Evolutionary conservation across 352 stramenopile species (phyloP), one percentile per base, ranked within the genome.

Genomic region (Phytophthora sansomeana): DNA sequence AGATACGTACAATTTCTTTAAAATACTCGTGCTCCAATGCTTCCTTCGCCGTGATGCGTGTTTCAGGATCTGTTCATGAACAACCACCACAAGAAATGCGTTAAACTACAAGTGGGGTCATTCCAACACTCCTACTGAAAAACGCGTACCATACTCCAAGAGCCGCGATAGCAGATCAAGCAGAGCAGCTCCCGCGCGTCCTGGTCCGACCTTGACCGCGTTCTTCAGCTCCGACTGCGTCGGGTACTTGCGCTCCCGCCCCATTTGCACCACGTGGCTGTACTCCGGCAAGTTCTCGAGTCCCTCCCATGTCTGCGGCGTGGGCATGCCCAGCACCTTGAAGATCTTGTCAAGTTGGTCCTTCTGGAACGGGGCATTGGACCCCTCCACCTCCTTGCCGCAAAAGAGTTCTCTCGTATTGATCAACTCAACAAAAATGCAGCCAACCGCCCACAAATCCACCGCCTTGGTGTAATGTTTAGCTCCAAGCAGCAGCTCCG

Each of bases 391-490:
- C 57, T 97, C 90, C 17, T 97, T 95, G 5, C 90, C 90, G 41
- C 83, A 91, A 59, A 97, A 97, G 16, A 97, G 67, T 52, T 96
- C 90, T 17, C 89, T 75, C 16, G 85, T 84, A 61, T 96, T 96
- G 26, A 96, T 87, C 43, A 96, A 77, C 77, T 99, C 96, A 4
- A 87, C 97, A 36, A 99, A 96, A 72, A 99, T 98, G 63, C 96
- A 99, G 14, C 97, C 97, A 0, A 97, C 90, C 7, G 92, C 94
- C 96, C 96, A 99, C 67, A 99, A 90, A 68, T 99, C 97, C n/a
- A 99, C 93, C 9, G 92, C 81, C 43, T 96, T 93, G 16, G 92
- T 97, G 73, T 99, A 99, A 58, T 96, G 83, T 56, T 94, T 92
- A 14, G 87, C 86, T 16, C 96, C 97, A 1, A 98, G 70, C 29